A percentile compares a stretch with the other conserved stretches of the same genome.
These are phyloP conservation scores for Euphorbia lathyris DNA, from an alignment of 345 rosid species.

Conservation along the genomic window DNA sequence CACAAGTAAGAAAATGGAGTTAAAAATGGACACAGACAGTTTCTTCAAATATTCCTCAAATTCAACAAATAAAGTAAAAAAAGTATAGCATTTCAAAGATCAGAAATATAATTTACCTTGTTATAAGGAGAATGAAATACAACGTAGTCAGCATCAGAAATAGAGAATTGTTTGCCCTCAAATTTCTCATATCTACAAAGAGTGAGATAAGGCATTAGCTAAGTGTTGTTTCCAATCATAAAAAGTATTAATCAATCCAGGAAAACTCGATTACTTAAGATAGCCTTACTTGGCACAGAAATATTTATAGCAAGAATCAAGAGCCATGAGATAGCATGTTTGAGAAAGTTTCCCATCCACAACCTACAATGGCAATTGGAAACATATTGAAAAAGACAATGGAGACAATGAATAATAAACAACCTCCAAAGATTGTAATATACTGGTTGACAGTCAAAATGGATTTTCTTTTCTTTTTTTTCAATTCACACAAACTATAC, in stretches of 20 bases:
- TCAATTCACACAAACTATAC: neutral
- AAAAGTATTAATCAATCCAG: slow-evolving; percentile 5
- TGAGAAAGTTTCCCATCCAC: slow-evolving; percentile 99
- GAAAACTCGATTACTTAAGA: slow-evolving; percentile 3
- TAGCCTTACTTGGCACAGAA: slow-evolving; percentile 74
- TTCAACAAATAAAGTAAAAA: neutral
- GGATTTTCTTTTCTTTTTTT: too few relatives aligned
- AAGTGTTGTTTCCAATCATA: slow-evolving; percentile 2
- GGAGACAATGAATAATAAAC: neutral
- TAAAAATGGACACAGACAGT: slow-evolving; percentile 5
- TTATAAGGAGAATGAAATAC: slow-evolving; percentile 98
- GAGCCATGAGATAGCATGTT: slow-evolving; percentile 98
- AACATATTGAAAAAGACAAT: neutral
- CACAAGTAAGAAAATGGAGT: slow-evolving; percentile 24
- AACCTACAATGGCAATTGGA: slow-evolving; percentile 49
- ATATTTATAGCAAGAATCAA: slow-evolving; percentile 84
- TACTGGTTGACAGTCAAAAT: slow-evolving; percentile 1
- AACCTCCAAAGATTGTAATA: neutral
- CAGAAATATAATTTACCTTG: slow-evolving; percentile 49
- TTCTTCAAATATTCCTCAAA: neutral
- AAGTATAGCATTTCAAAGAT: neutral
- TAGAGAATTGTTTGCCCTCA: slow-evolving; percentile 76
- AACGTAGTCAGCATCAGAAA: slow-evolving; percentile 72
- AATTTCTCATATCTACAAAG: slow-evolving; percentile 72
- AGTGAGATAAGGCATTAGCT: slow-evolving; percentile 11